Conservation (phyloP, 2,329 filamentous ascomycete genomes). For the Podosphaera fusca region DNA sequence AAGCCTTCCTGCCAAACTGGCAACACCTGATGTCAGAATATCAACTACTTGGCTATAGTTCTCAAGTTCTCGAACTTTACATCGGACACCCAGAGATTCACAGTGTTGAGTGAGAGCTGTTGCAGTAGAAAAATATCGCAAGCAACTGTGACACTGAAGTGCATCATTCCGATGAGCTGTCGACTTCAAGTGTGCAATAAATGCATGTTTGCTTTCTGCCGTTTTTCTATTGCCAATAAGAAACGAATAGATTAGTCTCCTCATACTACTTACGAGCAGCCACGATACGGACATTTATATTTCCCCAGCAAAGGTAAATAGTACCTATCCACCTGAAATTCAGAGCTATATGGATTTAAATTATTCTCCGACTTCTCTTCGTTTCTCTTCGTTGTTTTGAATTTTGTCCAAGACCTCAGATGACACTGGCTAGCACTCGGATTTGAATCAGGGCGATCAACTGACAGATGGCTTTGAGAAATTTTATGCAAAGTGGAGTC, state of each 20-base stretch:
- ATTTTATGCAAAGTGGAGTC: background rate
- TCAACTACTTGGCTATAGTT: conserved; percentile 19
- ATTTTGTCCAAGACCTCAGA: background rate
- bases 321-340: conserved; percentile 7
- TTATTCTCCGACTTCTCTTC: background rate
- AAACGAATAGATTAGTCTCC: background rate
- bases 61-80: conserved; percentile 21
- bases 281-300: conserved; percentile 12
- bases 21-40: conserved; percentile 19
- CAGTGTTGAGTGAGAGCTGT: conserved; percentile 25
- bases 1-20: conserved; percentile 11
- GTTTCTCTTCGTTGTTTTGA: background rate
- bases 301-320: conserved; percentile 7
- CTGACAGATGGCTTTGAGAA: background rate
- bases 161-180: conserved; percentile 18
- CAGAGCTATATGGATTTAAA: conserved; percentile 7
- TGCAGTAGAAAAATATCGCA: conserved; percentile 19
- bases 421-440: background rate
- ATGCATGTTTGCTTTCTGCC: conserved; percentile 1
- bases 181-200: conserved; percentile 22
- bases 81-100: conserved; percentile 22
- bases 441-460: background rate
- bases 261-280: conserved; percentile 10
- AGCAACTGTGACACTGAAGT: conserved; percentile 24
- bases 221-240: conserved; percentile 4